Percentiles rank a stretch among this genome's conserved stretches.
Conservation (phyloP, 2,329 filamentous ascomycete species). For the Xylogone sp. region DNA sequence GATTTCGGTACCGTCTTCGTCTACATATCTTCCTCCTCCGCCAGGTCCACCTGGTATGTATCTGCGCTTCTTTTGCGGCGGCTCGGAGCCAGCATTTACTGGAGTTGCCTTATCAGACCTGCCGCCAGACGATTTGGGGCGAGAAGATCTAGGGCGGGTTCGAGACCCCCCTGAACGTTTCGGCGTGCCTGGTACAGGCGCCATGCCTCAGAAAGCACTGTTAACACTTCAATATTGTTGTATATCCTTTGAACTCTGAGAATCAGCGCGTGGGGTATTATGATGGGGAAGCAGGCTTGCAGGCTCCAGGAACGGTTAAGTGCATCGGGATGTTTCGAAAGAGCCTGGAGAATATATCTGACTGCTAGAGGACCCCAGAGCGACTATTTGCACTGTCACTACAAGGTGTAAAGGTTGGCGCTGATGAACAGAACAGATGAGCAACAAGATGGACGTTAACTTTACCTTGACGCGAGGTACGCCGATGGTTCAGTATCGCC, state of each 20-base stretch:
- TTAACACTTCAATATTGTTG: background rate
- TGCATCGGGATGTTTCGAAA: background rate
- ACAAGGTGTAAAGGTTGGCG: background rate
- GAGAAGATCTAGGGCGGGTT: constrained; percentile 13
- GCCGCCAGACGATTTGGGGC: constrained; percentile 20
- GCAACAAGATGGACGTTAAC: background rate
- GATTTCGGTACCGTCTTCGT: constrained; percentile 63
- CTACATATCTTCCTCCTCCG: constrained; percentile 79
- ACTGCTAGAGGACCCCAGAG: background rate
- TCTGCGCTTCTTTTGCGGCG: constrained; percentile 63
- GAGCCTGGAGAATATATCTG: background rate
- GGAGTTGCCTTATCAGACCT: constrained; percentile 19
- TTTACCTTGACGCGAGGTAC: background rate
- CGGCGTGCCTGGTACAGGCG: constrained; percentile 19
- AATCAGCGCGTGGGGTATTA: background rate
- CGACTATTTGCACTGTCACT: background rate
- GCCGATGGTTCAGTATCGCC: background rate
- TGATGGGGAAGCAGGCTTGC: background rate
- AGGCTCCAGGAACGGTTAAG: background rate
- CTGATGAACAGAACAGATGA: background rate
- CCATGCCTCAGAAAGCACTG: constrained; percentile 11
- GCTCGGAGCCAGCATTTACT: constrained; percentile 20
- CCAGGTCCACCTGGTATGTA: constrained; percentile 87
- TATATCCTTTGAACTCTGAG: background rate
- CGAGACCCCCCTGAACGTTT: constrained; percentile 21